These are phyloP conservation scores for Pulveroboletus sp. DNA, from an alignment of 768 basidiomycete genomes.

Conservation along the genomic window DNA sequence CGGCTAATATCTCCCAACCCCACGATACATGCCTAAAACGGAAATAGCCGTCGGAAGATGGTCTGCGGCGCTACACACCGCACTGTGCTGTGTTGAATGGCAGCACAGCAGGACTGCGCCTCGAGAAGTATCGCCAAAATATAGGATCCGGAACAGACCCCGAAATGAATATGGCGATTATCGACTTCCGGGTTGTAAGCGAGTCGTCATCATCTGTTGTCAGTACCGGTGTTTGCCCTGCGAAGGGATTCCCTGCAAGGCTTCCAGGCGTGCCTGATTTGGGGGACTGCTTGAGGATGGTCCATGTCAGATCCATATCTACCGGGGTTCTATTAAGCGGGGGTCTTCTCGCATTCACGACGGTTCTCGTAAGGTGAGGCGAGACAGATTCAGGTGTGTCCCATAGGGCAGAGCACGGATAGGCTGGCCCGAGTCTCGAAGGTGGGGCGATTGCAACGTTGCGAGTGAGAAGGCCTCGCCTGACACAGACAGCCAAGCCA, in stretches of 20 bases:
- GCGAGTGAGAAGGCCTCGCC: too few relatives aligned
- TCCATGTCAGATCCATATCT: background rate
- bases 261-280: background rate
- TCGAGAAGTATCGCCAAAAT: slow-evolving; percentile 8
- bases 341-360: background rate
- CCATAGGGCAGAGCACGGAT: background rate
- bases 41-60: slow-evolving; percentile 1
- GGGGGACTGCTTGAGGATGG: background rate
- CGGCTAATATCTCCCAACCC: background rate
- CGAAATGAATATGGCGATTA: slow-evolving; percentile 9
- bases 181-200: slow-evolving; percentile 2
- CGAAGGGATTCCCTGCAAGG: background rate
- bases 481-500: too few relatives aligned
- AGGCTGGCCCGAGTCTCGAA: background rate
- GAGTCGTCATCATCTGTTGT: background rate
- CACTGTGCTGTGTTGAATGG: slow-evolving; percentile 4
- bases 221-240: background rate
- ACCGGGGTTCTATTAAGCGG: background rate
- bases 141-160: slow-evolving; percentile 6
- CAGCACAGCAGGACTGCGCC: slow-evolving; percentile 16
- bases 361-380: background rate
- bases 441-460: too few relatives aligned
- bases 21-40: slow-evolving; percentile 9
- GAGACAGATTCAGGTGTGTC: background rate
- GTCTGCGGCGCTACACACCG: slow-evolving; percentile 10